Evolutionary conservation across 768 basidiomycete species (phyloP), one percentile per base, ranked within the genome.

Genomic region (Rhizopogon vesiculosus): DNA sequence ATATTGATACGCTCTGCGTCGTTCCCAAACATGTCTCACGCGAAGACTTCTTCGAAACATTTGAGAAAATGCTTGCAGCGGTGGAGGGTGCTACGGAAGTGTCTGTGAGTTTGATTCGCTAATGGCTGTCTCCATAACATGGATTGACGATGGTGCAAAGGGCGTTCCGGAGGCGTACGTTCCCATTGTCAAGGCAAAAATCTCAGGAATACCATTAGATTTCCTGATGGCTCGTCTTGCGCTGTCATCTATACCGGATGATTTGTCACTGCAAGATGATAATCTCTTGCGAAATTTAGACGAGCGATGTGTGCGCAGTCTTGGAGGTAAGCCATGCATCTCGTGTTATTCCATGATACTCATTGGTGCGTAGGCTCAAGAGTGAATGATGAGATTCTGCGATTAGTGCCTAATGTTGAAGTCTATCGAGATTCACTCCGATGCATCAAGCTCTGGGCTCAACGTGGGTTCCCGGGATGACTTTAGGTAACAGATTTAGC

Each of bases 1-100:
- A 99, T 82, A 98, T 99, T 69, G 97, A 99, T 76, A 97, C 95
- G n/a, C 75, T 99, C 19, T 91, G 93, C 67, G 96, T 98, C 38
- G 97, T 96, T 39, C 97, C 97, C 7, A 93, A 95, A 70, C 94
- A 98, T 71, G 89, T 98, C 54, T 89, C 87, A 54, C 82, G 93
- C 59, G 94, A 97, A 61, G 95, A 98, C 75, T 98, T 98, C 76
- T 97, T 97, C 67, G 86, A 89, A 0, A 78, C 86, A 25, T 95
- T 99, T 62, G 91, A 93, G 69, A 80, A 84, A 13, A 91, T 98
- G 92, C 75, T 99, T 50, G 83, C 82, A 61, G 85, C 87, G 43
- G 69, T 86, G 58, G 91, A 94, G 43, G 94, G 91, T 18, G 90
- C 85, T 15, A 79, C 86, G 3, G 93, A 98, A 64, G 90, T 95